Evolutionary conservation across 805 yeast species (phyloP), one percentile per base, ranked within the genome.

Genomic region (Candida oleophila): DNA sequence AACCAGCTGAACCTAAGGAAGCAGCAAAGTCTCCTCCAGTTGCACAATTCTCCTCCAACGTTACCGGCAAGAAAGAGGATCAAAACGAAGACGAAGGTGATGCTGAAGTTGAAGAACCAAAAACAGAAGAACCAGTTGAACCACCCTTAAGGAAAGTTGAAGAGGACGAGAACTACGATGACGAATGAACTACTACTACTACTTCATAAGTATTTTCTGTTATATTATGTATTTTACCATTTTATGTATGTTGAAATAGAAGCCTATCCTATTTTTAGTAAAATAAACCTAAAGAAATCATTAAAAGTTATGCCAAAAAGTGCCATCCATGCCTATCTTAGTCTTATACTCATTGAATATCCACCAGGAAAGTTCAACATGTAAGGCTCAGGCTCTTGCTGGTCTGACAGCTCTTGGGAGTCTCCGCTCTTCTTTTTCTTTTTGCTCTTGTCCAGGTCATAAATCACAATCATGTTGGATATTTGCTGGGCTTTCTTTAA

Each of bases 131-230:
- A 44, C 61, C 64, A 1, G 66, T 64, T 14, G 77, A 72, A 47
- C 76, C 77, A 22, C 77, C 77, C 14, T 57, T 72, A 66, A 61
- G 77, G 49, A 67, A 66, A 42, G 72, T 73, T 22, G 75, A 72
- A 36, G 77, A 73, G 52, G 77, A 73, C 49, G 77, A 72, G 53
- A 64, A 73, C 52, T 73, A 73, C 54, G 77, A 72, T 48, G 77
- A 72, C 43, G 75, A 72, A 44, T 64, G 54, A 52, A 25, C 22
- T 33, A 28, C 32, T 28, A 8, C 8, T 9, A 34, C 19, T 34
- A n/a, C 14, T 12, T 36, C 39, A 19, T 36, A 25, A 25, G 11
- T 25, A 5, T 20, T 39, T 19, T 32, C 34, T 30, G 44, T 46
- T 36, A 36, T 36, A 42, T 40, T 44, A 22, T 43, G 28, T 36